phyloP scores from a whole-genome alignment of 371 early-diverging fungal species.

The Apophysomyces ossiformis region DNA sequence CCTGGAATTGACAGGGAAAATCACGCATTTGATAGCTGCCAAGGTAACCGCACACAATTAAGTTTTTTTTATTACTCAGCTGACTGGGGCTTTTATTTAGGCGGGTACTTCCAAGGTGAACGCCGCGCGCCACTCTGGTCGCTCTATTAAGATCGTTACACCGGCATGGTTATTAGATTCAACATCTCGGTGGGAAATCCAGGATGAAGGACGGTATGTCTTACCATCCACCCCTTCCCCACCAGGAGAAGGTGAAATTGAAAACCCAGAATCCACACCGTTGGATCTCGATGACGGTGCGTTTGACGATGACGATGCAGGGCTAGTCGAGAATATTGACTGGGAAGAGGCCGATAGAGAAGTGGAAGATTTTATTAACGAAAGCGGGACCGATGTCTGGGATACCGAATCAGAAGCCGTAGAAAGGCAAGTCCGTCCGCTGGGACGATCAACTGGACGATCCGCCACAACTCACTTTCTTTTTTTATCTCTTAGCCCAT shows the following conservation, averaged over 20 bases:
- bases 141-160: slow-evolving; percentile 53
- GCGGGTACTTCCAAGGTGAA: slow-evolving; percentile 63
- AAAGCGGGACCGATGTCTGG: slow-evolving; percentile 59
- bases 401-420: slow-evolving; percentile 46
- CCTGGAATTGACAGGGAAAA: slow-evolving; percentile 52
- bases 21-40: slow-evolving; percentile 83
- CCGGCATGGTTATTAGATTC: slow-evolving; percentile 69
- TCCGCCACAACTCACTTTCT: slow-evolving; percentile 8
- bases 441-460: slow-evolving; percentile 8
- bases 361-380: slow-evolving; percentile 62
- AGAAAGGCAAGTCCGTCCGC: slow-evolving; percentile 27
- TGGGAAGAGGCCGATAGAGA: slow-evolving; percentile 65
- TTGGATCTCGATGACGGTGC: slow-evolving; percentile 43
- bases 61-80: background rate
- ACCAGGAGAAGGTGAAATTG: slow-evolving; percentile 37
- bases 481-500: slow-evolving; percentile 17
- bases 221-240: slow-evolving; percentile 27
- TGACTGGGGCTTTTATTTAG: slow-evolving; percentile 23
- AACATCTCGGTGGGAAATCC: slow-evolving; percentile 58
- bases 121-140: slow-evolving; percentile 48
- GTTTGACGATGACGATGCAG: slow-evolving; percentile 50
- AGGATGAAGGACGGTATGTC: slow-evolving; percentile 59
- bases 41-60: slow-evolving; percentile 36
- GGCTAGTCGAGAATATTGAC: slow-evolving; percentile 50
- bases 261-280: slow-evolving; percentile 36